Conservation (phyloP, 495 filamentous ascomycete genomes). For the Alectoria sarmentosa region DNA sequence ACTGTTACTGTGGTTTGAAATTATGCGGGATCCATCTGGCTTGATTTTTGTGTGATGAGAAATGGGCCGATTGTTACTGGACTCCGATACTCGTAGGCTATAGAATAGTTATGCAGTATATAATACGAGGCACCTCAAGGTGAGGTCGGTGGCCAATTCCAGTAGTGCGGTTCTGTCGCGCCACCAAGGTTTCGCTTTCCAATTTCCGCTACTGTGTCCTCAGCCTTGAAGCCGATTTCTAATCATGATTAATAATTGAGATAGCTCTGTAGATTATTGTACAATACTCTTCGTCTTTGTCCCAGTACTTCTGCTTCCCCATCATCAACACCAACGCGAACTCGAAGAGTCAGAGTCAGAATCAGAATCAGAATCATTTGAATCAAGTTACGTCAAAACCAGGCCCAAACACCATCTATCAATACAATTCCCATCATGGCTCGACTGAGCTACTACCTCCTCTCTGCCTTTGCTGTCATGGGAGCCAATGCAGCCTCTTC, state of each 20-base stretch:
- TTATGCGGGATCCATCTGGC: too few species aligned
- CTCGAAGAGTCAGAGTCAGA: too few species aligned
- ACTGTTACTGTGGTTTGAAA: too few species aligned
- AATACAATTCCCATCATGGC: slow-evolving; percentile 31
- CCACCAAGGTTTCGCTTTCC: background rate
- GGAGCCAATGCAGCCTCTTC: slow-evolving; percentile 41
- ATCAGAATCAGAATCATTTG: too few species aligned
- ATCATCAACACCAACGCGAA: background rate
- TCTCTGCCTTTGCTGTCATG: slow-evolving; percentile 38
- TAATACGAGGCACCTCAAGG: too few species aligned
- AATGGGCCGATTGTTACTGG: too few species aligned
- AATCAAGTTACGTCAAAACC: background rate
- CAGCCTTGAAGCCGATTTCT: slow-evolving; percentile 11
- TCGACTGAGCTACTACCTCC: slow-evolving; percentile 41
- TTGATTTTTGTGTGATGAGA: too few species aligned
- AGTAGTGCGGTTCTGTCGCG: slow-evolving; percentile 1
- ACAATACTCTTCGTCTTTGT: too few species aligned
- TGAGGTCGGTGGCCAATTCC: too few species aligned
- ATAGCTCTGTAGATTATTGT: too few species aligned
- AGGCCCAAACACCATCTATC: background rate
- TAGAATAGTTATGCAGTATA: too few species aligned
- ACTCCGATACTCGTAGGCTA: too few species aligned
- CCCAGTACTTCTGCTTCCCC: background rate
- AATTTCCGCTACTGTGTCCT: slow-evolving; percentile 13
- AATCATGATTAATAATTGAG: background rate